Evolutionary conservation across 352 stramenopile species (phyloP).

Genomic region (Phytophthora aleatoria): DNA sequence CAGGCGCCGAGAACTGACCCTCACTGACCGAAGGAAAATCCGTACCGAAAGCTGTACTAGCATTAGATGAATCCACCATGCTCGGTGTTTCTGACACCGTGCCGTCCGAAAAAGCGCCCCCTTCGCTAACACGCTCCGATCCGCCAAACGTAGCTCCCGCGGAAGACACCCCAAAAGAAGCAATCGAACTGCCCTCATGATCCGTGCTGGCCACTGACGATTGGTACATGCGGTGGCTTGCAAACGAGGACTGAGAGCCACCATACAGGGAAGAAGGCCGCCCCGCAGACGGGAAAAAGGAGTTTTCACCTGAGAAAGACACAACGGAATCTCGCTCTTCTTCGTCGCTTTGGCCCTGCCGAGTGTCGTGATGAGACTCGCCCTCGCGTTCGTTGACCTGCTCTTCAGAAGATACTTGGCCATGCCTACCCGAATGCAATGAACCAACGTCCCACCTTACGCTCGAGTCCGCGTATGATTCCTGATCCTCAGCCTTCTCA

Average conservation of each 20-base stretch:
- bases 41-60: constrained; percentile 75
- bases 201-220: constrained; percentile 45
- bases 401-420: constrained; percentile 8
- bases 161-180: constrained; percentile 75
- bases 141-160: constrained; percentile 79
- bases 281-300: constrained; percentile 37
- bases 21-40: constrained; percentile 81
- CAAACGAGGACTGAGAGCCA: constrained; percentile 48
- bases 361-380: constrained; percentile 18
- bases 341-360: constrained; percentile 35
- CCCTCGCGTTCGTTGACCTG: constrained; percentile 7
- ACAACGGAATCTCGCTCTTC: constrained; percentile 46
- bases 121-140: constrained; percentile 71
- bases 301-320: constrained; percentile 42
- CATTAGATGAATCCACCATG: constrained; percentile 74
- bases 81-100: constrained; percentile 75
- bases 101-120: constrained; percentile 65
- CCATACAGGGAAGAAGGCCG: constrained; percentile 42
- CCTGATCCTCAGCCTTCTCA: constrained; percentile 10
- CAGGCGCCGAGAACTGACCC: constrained; percentile 64
- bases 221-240: constrained; percentile 45
- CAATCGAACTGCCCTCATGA: constrained; percentile 58
- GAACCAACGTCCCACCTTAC: constrained; percentile 26
- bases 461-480: constrained; percentile 28
- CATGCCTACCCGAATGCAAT: constrained; percentile 10